Evolutionary conservation across 176 grass and related monocot genomes (phyloP).

Genomic region (Poa annua): DNA sequence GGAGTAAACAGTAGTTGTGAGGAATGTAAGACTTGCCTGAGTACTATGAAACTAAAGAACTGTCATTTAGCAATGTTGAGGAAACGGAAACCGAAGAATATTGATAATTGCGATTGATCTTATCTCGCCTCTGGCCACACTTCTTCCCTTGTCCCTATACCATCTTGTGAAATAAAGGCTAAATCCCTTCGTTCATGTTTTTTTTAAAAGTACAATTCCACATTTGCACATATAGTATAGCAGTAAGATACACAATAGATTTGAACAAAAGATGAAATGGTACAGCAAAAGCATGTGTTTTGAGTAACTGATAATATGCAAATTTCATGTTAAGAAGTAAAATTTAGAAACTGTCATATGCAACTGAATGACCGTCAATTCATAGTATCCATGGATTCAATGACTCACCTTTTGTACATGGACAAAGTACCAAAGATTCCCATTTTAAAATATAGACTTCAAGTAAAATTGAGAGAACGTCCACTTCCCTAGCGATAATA

Average conservation of each 20-base stretch:
- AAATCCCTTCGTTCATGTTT: neutral
- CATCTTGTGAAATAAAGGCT: too few species aligned
- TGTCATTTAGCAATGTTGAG: neutral
- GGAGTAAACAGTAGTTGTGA: neutral
- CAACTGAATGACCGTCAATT: too few species aligned
- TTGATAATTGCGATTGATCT: neutral
- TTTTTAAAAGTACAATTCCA: neutral
- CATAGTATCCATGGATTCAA: neutral
- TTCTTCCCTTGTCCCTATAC: too few species aligned
- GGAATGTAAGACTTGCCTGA: neutral
- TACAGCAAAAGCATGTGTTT: neutral
- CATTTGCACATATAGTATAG: neutral
- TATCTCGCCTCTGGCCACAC: too few species aligned
- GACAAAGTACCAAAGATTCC: neutral
- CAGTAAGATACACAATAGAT: neutral
- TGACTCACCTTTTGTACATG: neutral
- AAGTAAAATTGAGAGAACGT: neutral
- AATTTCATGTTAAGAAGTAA: neutral
- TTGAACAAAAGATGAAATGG: neutral
- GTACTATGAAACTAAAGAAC: neutral
- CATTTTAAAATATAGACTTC: neutral
- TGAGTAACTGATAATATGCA: neutral
- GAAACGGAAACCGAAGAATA: neutral
- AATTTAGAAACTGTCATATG: too few species aligned
- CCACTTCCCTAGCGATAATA: neutral